Percentiles rank a stretch among this genome's conserved stretches.
Evolutionary conservation across 2,329 filamentous ascomycete species (phyloP).

Genomic region (Aspergillus quadricinctus): DNA sequence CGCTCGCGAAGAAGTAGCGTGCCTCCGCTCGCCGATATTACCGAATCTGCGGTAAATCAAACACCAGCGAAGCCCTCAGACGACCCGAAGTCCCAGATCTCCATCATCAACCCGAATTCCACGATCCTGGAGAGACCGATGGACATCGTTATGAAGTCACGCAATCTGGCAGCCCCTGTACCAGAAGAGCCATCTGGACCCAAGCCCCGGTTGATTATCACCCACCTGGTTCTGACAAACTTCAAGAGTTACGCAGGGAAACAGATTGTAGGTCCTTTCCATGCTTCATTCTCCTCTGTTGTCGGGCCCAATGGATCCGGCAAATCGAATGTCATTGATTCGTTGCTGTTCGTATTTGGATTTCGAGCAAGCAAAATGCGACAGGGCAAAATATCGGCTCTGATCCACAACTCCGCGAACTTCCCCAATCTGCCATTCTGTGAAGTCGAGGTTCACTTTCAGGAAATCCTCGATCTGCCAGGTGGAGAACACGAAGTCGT

Average conservation of each 20-base stretch:
- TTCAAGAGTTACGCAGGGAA: conserved; percentile 98
- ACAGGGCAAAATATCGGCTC: conserved; percentile 93
- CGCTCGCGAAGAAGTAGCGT: conserved; percentile 39
- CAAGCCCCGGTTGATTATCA: conserved; percentile 86
- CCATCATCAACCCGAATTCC: conserved; percentile 69
- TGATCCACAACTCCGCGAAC: conserved; percentile 94
- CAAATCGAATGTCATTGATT: conserved; percentile 98
- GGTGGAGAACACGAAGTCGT: conserved; percentile 71
- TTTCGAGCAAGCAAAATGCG: conserved; percentile 99
- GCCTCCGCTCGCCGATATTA: conserved; percentile 70
- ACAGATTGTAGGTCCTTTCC: conserved; percentile 94
- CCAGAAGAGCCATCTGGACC: conserved; percentile 71
- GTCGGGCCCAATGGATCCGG: conserved; percentile 97
- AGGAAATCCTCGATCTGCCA: conserved; percentile 86
- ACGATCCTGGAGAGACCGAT: conserved; percentile 81
- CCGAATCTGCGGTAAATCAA: conserved; percentile 62
- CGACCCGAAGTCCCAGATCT: conserved; percentile 47
- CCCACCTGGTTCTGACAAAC: conserved; percentile 85
- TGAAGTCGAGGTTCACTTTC: conserved; percentile 94
- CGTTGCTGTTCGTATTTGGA: conserved; percentile 95
- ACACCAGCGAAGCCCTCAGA: conserved; percentile 42
- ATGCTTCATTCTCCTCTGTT: conserved; percentile 94
- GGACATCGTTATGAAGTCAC: conserved; percentile 87
- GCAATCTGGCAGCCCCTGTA: conserved; percentile 60
- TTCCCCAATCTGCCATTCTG: conserved; percentile 82